Evolutionary conservation across 2,329 filamentous ascomycete species (phyloP), one percentile per base, ranked within the genome.

Genomic region (Dryadomyces sulphureus): DNA sequence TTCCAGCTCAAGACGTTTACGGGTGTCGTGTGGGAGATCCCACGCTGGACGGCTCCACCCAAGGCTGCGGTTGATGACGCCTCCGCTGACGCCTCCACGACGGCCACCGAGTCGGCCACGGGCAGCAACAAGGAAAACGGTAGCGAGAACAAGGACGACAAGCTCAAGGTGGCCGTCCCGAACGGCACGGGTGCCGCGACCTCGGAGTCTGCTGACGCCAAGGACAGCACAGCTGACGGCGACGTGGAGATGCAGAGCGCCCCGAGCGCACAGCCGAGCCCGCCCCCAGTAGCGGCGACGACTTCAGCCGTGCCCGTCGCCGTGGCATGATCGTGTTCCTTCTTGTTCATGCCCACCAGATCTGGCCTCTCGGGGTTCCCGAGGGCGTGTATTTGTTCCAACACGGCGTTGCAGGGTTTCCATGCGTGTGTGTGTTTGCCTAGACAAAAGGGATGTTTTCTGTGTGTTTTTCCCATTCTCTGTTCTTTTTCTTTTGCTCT

Each of bases 1-100:
- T 86, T 96, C 60, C 73, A 72, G 42, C 69, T 96, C 55, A 94
- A 94, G 71, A 94, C 82, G 62, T 96, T 96, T 61, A 95, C 90
- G 1, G 90, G 90, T 45, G 75, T 87, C 16, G 59, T 75, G 27
- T 95, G 89, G 88, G 77, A 83, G 52, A 72, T 94, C 41, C 74
- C 80, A 19, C 80, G 85, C 46, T 96, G 90, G 88, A 80, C 79
- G 45, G 82, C 86, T 30, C 83, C 83, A 27, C 65, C 72, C n/a
- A 77, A 74, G 60, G 63, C 69, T 22, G 59, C 61, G 21, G 64
- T 65, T 2, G 45, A 32, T 2, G 38, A 24, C 4, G 16, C 35
- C 2, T 46, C 48, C 14, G 66, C 64, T 39, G 67, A 69, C 8
- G 57, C 54, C 19, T 60, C 47, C 21, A 42, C 46, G 1, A 44